phyloP scores from a whole-genome alignment of 495 filamentous ascomycete genomes.

The Hypoxylon rickii region DNA sequence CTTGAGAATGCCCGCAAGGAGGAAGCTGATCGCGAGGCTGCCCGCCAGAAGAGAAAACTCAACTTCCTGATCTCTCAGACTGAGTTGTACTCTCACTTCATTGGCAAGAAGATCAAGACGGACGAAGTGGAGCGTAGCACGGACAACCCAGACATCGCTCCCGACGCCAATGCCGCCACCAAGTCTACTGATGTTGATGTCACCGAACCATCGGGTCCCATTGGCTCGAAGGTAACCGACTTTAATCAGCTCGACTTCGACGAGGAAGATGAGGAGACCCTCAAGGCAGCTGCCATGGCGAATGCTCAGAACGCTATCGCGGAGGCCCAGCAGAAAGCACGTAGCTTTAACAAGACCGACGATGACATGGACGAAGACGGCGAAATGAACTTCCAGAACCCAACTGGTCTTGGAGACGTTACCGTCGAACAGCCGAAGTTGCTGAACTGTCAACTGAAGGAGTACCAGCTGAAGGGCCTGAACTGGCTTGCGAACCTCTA shows the following conservation, averaged over 20 bases:
- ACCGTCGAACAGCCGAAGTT: conserved; percentile 94
- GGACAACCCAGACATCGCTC: conserved; percentile 73
- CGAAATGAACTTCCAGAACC: conserved; percentile 99
- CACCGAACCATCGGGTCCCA: conserved; percentile 60
- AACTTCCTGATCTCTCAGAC: conserved; percentile 99
- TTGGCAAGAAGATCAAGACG: conserved; percentile 98
- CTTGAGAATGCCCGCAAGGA: conserved; percentile 95
- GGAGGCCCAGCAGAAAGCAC: conserved; percentile 89
- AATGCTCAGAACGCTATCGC: conserved; percentile 97
- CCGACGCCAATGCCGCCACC: conserved; percentile 46
- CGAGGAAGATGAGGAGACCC: conserved; percentile 82
- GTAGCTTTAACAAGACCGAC: conserved; percentile 81
- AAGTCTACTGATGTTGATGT: conserved; percentile 58
- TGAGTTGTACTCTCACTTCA: conserved; percentile 98
- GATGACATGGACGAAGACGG: conserved; percentile 75
- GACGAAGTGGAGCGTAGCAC: conserved; percentile 87
- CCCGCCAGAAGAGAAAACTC: conserved; percentile 95
- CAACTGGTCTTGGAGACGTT: conserved; percentile 88
- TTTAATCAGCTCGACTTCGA: conserved; percentile 97
- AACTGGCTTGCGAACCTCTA: conserved; percentile 99
- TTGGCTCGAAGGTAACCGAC: conserved; percentile 76
- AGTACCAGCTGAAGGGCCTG: conserved; percentile 97
- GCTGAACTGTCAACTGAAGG: conserved; percentile 90
- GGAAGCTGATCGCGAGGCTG: conserved; percentile 95
- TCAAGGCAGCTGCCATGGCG: conserved; percentile 84